phyloP scores from a whole-genome alignment of 129 eudicot species.

The Dittrichia graveolens region DNA sequence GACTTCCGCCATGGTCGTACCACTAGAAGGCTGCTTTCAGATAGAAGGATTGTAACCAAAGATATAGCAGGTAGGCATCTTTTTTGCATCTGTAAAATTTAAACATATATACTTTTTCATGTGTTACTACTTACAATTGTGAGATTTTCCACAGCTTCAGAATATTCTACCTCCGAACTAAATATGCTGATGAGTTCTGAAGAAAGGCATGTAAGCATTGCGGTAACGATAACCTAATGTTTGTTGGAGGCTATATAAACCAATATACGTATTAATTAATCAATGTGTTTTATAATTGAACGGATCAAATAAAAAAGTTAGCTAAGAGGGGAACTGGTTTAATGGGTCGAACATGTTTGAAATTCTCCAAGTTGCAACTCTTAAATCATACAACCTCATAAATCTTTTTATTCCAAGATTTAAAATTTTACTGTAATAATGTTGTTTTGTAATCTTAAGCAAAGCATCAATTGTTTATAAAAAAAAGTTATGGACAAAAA shows the following conservation, averaged over 20 bases:
- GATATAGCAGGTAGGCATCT: slow-evolving; percentile 53
- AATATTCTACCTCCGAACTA: slow-evolving; percentile 30
- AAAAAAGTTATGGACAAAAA: neutral
- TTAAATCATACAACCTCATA: neutral
- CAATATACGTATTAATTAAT: neutral
- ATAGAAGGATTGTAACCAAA: slow-evolving; percentile 48
- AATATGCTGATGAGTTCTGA: slow-evolving; percentile 28
- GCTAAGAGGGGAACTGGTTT: neutral
- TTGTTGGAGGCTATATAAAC: neutral
- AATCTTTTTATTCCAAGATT: neutral
- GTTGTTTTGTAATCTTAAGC: neutral
- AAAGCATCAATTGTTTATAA: neutral
- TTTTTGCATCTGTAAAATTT: slow-evolving; percentile 23
- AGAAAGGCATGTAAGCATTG: slow-evolving; percentile 33
- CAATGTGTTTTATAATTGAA: neutral
- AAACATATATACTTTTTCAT: neutral
- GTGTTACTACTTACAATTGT: slow-evolving; percentile 22
- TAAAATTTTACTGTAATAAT: slow-evolving; percentile 4
- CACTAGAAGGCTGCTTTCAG: slow-evolving; percentile 62
- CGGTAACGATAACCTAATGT: slow-evolving; percentile 35
- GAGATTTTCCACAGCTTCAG: slow-evolving; percentile 38
- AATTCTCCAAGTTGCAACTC: neutral
- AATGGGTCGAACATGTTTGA: neutral
- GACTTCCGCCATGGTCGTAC: slow-evolving; percentile 78
- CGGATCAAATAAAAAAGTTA: neutral